These are phyloP conservation scores for Agrostemma githago DNA, from an alignment of 148 eudicot species.

Conservation along the genomic window DNA sequence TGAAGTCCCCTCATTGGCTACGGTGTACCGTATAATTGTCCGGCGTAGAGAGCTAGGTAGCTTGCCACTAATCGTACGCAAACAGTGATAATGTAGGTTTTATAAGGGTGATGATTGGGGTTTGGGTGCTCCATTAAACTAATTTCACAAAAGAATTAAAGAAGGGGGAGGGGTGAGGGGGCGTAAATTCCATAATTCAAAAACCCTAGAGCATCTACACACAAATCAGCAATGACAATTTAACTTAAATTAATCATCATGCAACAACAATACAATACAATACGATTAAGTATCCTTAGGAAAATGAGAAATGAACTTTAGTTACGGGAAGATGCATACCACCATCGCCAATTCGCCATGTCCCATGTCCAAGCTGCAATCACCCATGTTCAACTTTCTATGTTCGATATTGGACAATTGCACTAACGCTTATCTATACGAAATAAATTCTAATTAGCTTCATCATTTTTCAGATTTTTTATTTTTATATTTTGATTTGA, in stretches of 20 bases:
- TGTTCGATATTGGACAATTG: too few species aligned
- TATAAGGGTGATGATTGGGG: conserved; percentile 1
- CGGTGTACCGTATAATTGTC: too few species aligned
- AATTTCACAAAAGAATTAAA: neutral
- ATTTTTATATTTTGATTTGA: too few species aligned
- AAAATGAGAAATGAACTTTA: conserved; percentile 1
- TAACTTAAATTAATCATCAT: too few species aligned
- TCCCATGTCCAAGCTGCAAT: neutral
- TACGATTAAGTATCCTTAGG: too few species aligned
- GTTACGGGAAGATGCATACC: neutral
- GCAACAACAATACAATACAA: too few species aligned
- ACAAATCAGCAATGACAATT: neutral
- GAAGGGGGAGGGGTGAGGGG: too few species aligned
- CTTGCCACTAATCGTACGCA: conserved; percentile 5
- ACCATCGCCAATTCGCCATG: neutral
- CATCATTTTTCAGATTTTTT: too few species aligned
- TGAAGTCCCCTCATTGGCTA: too few species aligned
- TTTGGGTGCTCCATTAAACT: conserved; percentile 8
- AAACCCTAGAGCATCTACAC: conserved; percentile 1
- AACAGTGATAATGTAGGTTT: neutral
- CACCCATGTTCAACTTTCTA: neutral
- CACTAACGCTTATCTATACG: too few species aligned
- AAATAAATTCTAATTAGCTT: too few species aligned
- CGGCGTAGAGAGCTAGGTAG: conserved; percentile 12
- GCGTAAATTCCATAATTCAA: neutral